Conservation (phyloP, 2,329 filamentous ascomycete species). For the Penicillium verrucosum region DNA sequence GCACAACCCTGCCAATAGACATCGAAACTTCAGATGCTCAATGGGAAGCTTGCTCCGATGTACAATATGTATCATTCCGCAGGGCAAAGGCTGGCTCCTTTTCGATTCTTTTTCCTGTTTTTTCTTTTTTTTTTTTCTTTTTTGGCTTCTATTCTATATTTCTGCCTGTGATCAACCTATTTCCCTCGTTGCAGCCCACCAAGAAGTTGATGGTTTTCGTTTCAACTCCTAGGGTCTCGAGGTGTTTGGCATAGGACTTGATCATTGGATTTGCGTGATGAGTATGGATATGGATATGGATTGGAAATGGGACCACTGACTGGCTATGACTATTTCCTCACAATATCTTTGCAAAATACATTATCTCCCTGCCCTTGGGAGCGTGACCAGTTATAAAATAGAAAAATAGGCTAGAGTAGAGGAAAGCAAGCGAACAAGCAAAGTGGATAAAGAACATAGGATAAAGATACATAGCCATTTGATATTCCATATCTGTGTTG, state of each 20-base stretch:
- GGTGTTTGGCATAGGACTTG: neutral
- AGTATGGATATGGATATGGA: too few species aligned
- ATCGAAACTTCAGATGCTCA: neutral
- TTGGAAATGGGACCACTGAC: too few species aligned
- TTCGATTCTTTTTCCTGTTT: neutral
- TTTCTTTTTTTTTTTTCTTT: neutral
- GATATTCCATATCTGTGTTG: too few species aligned
- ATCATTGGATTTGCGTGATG: too few species aligned
- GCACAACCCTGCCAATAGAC: neutral
- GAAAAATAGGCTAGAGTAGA: too few species aligned
- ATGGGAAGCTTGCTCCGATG: neutral
- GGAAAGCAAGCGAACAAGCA: too few species aligned
- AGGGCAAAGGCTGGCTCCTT: conserved; percentile 10
- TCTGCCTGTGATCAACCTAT: neutral
- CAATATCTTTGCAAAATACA: too few species aligned
- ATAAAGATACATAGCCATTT: too few species aligned
- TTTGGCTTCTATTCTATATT: neutral
- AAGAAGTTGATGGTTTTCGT: neutral
- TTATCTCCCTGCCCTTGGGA: too few species aligned
- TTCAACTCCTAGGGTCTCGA: neutral
- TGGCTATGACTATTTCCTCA: too few species aligned
- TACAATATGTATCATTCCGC: conserved; percentile 6
- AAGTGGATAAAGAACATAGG: too few species aligned
- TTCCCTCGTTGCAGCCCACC: neutral
- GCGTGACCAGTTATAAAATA: too few species aligned